Base-by-base conservation (phyloP, 2,329 filamentous ascomycete species). In the Botrytis medusae region DNA sequence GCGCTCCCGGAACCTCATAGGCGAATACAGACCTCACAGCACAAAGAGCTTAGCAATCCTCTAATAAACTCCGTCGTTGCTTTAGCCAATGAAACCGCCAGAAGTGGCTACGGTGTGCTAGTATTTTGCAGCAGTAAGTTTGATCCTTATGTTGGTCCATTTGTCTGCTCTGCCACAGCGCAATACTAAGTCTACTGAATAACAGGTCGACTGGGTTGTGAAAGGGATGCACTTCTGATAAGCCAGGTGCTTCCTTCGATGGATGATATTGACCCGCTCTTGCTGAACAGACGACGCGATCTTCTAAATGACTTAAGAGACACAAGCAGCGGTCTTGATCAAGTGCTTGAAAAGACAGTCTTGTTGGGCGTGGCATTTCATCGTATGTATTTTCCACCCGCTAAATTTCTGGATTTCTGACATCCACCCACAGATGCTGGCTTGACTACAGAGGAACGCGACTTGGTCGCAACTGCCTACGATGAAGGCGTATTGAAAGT, bases 401-500 rank as follows among this genome's bases (percentile, higher is more conserved):
- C 64, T 57, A 18, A 29, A 25, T 32, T 59, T 63, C 10, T 7
- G 6, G 6, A 16, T 29, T 37, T n/a, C 60, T 72, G 42, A 67
- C 40, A 9, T 32, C 44, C 60, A 25, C 32, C 48, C 63, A 18
- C 29, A 75, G 81, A 90, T 83, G 90, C 90, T 63, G 90, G 90
- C 20, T 85, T 95, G 77, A 94, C 92, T 0, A 90, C 87, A 0
- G 92, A 95, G 81, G 92, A 95, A 80, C 87, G 92, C 67, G 91
- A 93, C 67, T 82, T 94, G 12, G 87, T 94, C 71, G 89, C 92
- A 3, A 86, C 86, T 51, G 91, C 91, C 20, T 94, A 93, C 76
- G 92, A 94, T 79, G 81, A 83, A 57, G 91, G 92, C 0, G 84
- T 87, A 8, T 80, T 94, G 29, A 91, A 91, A 76, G 88, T 93